Conservation (phyloP, 768 basidiomycete genomes). For the Termitomyces sp. region DNA sequence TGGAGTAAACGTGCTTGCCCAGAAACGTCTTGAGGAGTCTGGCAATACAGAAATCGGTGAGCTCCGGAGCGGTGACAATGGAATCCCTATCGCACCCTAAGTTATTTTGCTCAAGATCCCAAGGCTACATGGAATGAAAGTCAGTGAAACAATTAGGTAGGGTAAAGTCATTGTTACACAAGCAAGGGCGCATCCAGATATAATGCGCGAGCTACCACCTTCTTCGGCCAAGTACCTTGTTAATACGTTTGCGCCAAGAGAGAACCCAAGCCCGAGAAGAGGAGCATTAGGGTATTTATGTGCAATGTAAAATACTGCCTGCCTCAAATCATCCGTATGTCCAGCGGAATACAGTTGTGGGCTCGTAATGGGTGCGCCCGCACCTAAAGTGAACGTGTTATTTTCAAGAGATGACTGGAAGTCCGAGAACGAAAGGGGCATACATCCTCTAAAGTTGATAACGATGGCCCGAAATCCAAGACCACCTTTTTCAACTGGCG, state of each 20-base stretch:
- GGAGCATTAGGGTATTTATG: slow-evolving; percentile 74
- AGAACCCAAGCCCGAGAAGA: slow-evolving; percentile 87
- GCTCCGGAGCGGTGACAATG: slow-evolving; percentile 11
- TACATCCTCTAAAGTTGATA: slow-evolving; percentile 91
- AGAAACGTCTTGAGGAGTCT: slow-evolving; percentile 57
- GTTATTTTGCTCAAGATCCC: slow-evolving; percentile 51
- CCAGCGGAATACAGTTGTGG: slow-evolving; percentile 85
- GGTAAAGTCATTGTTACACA: slow-evolving; percentile 53
- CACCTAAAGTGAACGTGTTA: slow-evolving; percentile 45
- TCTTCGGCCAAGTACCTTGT: slow-evolving; percentile 89
- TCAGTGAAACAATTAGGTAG: slow-evolving; percentile 3
- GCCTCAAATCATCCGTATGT: slow-evolving; percentile 85
- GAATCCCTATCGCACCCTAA: slow-evolving; percentile 30
- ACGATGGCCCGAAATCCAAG: slow-evolving; percentile 89
- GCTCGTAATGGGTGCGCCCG: slow-evolving; percentile 79
- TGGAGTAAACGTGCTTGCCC: slow-evolving; percentile 67
- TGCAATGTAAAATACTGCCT: slow-evolving; percentile 74
- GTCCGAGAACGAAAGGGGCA: slow-evolving; percentile 25
- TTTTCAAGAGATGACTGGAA: slow-evolving; percentile 10
- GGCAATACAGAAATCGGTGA: slow-evolving; percentile 1
- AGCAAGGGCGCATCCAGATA: slow-evolving; percentile 64
- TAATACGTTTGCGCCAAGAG: slow-evolving; percentile 89
- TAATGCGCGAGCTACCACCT: slow-evolving; percentile 56
- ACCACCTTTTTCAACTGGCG: slow-evolving; percentile 72
- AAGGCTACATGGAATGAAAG: slow-evolving; percentile 37